A percentile compares a stretch with the other conserved stretches of the same genome.
Conservation (phyloP, 106 monocot genomes). For the Posidonia australis region DNA sequence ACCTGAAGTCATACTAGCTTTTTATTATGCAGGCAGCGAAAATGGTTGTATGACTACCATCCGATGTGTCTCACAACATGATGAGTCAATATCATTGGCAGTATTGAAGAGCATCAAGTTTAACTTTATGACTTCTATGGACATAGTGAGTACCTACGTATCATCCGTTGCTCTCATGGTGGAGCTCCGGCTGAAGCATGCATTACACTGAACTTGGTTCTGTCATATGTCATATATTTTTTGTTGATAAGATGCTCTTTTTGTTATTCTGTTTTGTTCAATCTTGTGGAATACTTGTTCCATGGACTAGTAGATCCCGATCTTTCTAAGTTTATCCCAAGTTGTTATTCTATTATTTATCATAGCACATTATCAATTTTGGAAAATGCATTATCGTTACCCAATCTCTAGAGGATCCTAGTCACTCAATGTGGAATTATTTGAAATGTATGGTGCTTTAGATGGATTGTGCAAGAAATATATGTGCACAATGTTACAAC, state of each 20-base stretch:
- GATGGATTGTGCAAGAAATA: too few species aligned
- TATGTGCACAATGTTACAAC: too few species aligned
- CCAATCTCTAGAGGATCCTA: too few species aligned
- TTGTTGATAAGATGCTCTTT: not conserved
- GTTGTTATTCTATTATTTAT: too few species aligned
- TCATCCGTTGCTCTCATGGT: not conserved
- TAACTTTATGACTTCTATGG: conserved; percentile 1
- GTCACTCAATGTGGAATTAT: too few species aligned
- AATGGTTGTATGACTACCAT: conserved; percentile 1
- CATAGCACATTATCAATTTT: too few species aligned
- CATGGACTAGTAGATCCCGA: not conserved
- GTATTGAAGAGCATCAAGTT: conserved; percentile 5
- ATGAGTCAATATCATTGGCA: not conserved
- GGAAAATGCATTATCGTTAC: too few species aligned
- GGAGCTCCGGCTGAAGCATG: not conserved
- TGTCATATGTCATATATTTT: not conserved
- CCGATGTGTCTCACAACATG: not conserved
- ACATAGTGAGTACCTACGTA: not conserved
- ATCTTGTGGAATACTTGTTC: not conserved
- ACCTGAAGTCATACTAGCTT: not conserved
- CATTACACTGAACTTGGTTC: not conserved
- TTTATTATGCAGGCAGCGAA: not conserved
- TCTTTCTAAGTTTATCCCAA: too few species aligned
- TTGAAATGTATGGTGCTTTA: too few species aligned
- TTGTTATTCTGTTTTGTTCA: not conserved